phyloP scores from a whole-genome alignment of 2,329 filamentous ascomycete genomes.

The Phaeomoniella chlamydospora region DNA sequence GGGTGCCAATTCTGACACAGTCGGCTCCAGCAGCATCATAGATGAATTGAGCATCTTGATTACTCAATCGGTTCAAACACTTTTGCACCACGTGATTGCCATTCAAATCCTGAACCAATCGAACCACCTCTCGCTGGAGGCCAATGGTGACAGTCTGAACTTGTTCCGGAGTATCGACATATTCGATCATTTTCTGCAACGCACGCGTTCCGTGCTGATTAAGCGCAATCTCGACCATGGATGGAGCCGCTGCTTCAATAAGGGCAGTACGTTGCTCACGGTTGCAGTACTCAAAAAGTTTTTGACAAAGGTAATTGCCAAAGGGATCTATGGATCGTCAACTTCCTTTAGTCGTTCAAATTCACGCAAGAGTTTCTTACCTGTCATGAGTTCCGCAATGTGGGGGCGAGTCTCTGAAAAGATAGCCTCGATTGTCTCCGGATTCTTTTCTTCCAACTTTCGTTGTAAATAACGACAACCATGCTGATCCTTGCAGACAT shows the following conservation, averaged over 20 bases:
- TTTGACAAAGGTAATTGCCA: conserved; percentile 98
- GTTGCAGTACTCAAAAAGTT: conserved; percentile 87
- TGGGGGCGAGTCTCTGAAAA: conserved; percentile 88
- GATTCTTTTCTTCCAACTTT: conserved; percentile 81
- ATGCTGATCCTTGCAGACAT: conserved; percentile 93
- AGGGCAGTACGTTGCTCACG: conserved; percentile 88
- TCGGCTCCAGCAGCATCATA: conserved; percentile 82
- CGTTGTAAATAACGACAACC: conserved; percentile 94
- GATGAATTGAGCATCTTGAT: conserved; percentile 83
- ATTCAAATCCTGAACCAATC: conserved; percentile 92
- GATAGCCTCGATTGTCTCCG: conserved; percentile 78
- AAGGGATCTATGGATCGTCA: conserved; percentile 57
- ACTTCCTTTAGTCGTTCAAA: too few relatives aligned
- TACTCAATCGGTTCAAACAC: conserved; percentile 84
- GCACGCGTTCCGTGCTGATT: conserved; percentile 96
- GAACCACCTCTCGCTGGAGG: conserved; percentile 70
- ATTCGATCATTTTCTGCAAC: conserved; percentile 99
- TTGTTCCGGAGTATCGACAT: conserved; percentile 73
- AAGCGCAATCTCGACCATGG: conserved; percentile 83
- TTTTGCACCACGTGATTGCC: conserved; percentile 99
- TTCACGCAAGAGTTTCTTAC: too few relatives aligned
- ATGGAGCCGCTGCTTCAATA: conserved; percentile 74
- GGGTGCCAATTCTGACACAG: conserved; percentile 84
- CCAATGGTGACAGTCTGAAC: conserved; percentile 70
- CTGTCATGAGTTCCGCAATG: conserved; percentile 92